Evolutionary conservation across 768 basidiomycete species (phyloP).

Genomic region (Pisolithus microcarpus): DNA sequence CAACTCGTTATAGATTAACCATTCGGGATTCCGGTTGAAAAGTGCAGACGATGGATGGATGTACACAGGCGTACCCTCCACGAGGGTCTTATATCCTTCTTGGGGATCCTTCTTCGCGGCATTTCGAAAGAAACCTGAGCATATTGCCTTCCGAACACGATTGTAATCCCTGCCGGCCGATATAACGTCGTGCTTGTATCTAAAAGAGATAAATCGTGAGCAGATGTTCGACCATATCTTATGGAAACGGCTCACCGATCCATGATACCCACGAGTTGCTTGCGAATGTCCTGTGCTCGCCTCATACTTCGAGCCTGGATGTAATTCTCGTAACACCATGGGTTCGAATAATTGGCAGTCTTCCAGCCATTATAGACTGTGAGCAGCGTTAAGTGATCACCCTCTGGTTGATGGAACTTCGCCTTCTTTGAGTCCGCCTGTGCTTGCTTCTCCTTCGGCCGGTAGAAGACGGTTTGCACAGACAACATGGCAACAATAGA

Average conservation of each 20-base stretch:
- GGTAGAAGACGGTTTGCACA: slow-evolving; percentile 93
- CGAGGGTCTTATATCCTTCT: slow-evolving; percentile 96
- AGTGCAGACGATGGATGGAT: slow-evolving; percentile 96
- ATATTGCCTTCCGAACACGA: slow-evolving; percentile 88
- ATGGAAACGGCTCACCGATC: slow-evolving; percentile 57
- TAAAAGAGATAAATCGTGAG: slow-evolving; percentile 23
- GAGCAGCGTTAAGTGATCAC: slow-evolving; percentile 85
- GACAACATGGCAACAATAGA: slow-evolving; percentile 97
- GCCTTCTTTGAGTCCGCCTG: slow-evolving; percentile 99
- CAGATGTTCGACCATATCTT: background rate
- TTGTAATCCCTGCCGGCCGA: slow-evolving; percentile 93
- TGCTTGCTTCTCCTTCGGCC: slow-evolving; percentile 99
- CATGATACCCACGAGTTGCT: slow-evolving; percentile 98
- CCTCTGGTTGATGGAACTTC: slow-evolving; percentile 98
- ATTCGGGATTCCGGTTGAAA: slow-evolving; percentile 95
- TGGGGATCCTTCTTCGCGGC: slow-evolving; percentile 98
- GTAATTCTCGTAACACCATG: slow-evolving; percentile 99
- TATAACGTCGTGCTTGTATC: slow-evolving; percentile 95
- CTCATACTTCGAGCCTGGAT: slow-evolving; percentile 98
- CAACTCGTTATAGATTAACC: slow-evolving; percentile 93
- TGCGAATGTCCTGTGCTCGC: slow-evolving; percentile 94
- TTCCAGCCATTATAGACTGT: slow-evolving; percentile 99
- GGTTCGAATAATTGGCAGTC: slow-evolving; percentile 89
- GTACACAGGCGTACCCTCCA: slow-evolving; percentile 97
- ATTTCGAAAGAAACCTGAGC: slow-evolving; percentile 95